These are phyloP conservation scores for Thamnidium elegans DNA, from an alignment of 192 early-diverging fungal species.

Conservation along the genomic window DNA sequence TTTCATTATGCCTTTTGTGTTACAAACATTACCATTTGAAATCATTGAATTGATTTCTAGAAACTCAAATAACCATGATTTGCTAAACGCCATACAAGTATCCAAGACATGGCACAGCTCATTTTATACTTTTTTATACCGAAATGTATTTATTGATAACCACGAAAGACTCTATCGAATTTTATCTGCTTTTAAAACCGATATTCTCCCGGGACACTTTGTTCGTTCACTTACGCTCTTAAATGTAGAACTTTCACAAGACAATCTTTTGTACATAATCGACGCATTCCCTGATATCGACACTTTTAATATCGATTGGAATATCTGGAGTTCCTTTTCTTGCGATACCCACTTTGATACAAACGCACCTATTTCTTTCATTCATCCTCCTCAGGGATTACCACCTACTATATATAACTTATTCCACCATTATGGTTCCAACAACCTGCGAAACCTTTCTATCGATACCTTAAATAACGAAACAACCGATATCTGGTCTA, in stretches of 20 bases:
- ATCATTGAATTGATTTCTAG: constrained; percentile 1
- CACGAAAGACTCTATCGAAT: background rate
- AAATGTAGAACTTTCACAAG: background rate
- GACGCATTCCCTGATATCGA: background rate
- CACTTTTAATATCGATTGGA: constrained; percentile 8
- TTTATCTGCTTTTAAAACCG: background rate
- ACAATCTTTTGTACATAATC: background rate
- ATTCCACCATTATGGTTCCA: background rate
- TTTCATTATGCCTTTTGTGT: background rate
- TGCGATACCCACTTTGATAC: background rate
- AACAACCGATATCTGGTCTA: constrained; percentile 7
- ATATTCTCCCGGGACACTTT: background rate
- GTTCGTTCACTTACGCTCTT: background rate
- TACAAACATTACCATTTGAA: constrained; percentile 2
- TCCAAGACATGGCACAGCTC: background rate
- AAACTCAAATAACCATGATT: background rate
- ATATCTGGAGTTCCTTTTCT: background rate
- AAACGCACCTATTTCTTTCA: background rate
- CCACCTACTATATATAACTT: background rate
- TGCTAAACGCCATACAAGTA: background rate
- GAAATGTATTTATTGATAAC: background rate
- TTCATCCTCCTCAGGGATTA: constrained; percentile 2
- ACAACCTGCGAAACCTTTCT: background rate
- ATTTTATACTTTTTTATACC: constrained; percentile 4
- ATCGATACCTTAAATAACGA: constrained; percentile 1